phyloP scores from a whole-genome alignment of 768 basidiomycete species.

The Hysterangium stoloniferum region DNA sequence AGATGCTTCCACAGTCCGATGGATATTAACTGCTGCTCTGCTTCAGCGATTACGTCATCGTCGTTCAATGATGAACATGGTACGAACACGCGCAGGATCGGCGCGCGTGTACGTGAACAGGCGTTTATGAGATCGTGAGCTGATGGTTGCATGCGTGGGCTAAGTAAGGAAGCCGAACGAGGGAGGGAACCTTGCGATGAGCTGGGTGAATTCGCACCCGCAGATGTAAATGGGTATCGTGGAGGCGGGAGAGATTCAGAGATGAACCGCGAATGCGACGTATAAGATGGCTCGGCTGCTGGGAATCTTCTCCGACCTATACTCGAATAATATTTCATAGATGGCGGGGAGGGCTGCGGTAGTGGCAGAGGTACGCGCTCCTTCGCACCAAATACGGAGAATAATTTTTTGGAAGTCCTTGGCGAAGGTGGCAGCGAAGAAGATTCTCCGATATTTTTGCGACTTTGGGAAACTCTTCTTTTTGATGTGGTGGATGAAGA shows the following conservation, averaged over 20 bases:
- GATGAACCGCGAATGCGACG: conserved; percentile 4
- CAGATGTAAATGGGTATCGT: conserved; percentile 12
- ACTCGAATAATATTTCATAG: conserved; percentile 36
- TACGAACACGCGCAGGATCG: conserved; percentile 66
- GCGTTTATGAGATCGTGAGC: conserved; percentile 61
- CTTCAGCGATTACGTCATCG: conserved; percentile 38
- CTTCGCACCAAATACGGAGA: conserved; percentile 33
- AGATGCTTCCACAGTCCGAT: conserved; percentile 67
- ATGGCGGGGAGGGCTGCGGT: conserved; percentile 26
- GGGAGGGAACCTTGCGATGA: conserved; percentile 1
- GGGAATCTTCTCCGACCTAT: conserved; percentile 11
- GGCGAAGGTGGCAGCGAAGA: not conserved
- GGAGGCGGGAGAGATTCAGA: conserved; percentile 15
- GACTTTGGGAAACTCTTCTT: not conserved
- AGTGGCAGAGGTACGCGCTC: conserved; percentile 37
- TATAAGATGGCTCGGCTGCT: conserved; percentile 20
- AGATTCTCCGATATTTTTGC: not conserved
- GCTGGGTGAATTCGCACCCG: conserved; percentile 6
- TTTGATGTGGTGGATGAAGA: not conserved
- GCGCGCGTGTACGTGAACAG: conserved; percentile 56
- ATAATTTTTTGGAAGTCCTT: not conserved
- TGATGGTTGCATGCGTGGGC: conserved; percentile 13
- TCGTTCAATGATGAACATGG: conserved; percentile 53
- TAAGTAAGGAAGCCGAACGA: conserved; percentile 2
- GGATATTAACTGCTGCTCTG: conserved; percentile 61